A percentile compares a stretch with the other conserved stretches of the same genome.
phyloP scores from a whole-genome alignment of 192 early-diverging fungal species.

The Radiomyces spectabilis region DNA sequence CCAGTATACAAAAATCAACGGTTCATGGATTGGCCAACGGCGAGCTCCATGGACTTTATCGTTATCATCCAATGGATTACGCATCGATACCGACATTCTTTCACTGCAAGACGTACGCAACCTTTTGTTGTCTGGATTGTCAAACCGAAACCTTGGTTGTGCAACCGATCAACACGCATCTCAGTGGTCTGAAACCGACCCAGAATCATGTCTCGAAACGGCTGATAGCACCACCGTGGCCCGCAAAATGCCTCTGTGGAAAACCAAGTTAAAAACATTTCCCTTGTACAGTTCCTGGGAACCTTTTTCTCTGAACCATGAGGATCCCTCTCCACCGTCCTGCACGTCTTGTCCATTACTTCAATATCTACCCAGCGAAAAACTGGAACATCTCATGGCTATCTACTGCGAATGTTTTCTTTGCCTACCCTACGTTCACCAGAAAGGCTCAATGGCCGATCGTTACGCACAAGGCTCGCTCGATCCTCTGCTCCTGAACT shows the following conservation, averaged over 20 bases:
- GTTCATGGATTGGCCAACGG: too few species aligned
- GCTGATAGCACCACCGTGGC: not conserved
- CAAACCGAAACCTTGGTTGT: not conserved
- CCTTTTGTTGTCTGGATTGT: slow-evolving; percentile 6
- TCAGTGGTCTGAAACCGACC: too few species aligned
- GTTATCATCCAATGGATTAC: not conserved
- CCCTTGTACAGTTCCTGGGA: slow-evolving; percentile 18
- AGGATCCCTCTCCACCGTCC: not conserved
- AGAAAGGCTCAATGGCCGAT: not conserved
- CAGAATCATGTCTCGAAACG: too few species aligned
- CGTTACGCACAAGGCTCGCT: not conserved
- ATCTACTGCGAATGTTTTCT: slow-evolving; percentile 17
- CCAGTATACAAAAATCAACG: too few species aligned
- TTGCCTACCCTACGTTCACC: slow-evolving; percentile 3
- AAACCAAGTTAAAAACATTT: slow-evolving; percentile 4
- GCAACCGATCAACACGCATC: too few species aligned
- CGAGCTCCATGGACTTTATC: slow-evolving; percentile 3
- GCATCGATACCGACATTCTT: slow-evolving; percentile 15
- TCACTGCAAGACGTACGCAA: slow-evolving; percentile 12
- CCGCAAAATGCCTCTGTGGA: slow-evolving; percentile 4
- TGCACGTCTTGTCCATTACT: not conserved
- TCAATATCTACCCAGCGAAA: not conserved
- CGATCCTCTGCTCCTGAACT: slow-evolving; percentile 6
- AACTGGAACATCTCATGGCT: slow-evolving; percentile 1
- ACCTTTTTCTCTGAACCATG: too few species aligned